phyloP scores from a whole-genome alignment of 2,329 filamentous ascomycete species.

The Sordariomycetes sp. region DNA sequence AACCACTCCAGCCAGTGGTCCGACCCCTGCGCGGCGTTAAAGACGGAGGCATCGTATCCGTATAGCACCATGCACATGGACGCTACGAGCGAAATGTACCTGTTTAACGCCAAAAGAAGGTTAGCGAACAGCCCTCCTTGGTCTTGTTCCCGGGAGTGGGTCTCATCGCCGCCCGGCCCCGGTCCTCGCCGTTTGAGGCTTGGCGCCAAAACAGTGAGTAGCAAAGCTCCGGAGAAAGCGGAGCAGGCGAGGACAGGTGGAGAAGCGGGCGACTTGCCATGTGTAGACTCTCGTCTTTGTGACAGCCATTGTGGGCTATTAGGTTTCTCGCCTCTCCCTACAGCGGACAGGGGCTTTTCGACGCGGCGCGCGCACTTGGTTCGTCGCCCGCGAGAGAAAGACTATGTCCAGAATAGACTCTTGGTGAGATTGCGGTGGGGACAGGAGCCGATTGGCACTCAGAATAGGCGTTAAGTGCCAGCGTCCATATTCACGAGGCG shows the following conservation, averaged over 20 bases:
- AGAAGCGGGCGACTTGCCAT: neutral
- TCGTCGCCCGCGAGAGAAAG: no score
- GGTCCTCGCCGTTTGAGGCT: no score
- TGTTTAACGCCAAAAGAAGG: constrained; percentile 10
- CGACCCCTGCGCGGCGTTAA: constrained; percentile 58
- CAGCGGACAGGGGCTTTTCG: neutral
- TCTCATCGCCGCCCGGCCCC: no score
- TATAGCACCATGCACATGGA: constrained; percentile 65
- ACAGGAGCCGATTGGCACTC: no score
- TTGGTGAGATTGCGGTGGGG: no score
- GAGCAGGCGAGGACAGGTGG: neutral
- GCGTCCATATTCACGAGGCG: no score
- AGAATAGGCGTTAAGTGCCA: no score
- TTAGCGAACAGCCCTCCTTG: neutral
- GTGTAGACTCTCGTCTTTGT: neutral
- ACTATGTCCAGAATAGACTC: no score
- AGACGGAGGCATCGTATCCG: constrained; percentile 62
- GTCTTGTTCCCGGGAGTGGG: no score
- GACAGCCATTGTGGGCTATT: neutral
- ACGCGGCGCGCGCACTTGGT: neutral
- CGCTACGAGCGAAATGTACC: constrained; percentile 57
- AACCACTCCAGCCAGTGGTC: constrained; percentile 55
- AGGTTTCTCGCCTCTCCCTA: neutral
- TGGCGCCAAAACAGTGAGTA: no score
- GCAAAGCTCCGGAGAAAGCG: neutral